These are phyloP conservation scores for Colletotrichum shisoi DNA, from an alignment of 2,329 filamentous ascomycete genomes.

Conservation along the genomic window DNA sequence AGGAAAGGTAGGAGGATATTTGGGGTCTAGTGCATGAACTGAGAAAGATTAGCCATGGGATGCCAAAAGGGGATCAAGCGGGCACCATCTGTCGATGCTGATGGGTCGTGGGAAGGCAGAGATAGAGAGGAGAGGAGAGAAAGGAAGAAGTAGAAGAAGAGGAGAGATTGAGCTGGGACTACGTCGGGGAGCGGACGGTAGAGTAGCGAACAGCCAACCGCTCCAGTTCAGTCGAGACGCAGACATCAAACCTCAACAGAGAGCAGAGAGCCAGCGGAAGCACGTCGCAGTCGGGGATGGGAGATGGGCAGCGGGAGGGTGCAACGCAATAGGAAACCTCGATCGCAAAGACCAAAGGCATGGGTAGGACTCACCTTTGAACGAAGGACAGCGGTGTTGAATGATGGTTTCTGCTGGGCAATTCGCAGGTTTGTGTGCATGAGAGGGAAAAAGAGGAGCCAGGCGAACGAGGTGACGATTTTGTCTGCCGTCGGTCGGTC, in stretches of 20 bases:
- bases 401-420: conserved; percentile 49
- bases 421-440: conserved; percentile 52
- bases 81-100: conserved; percentile 10
- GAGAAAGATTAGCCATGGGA: conserved; percentile 32
- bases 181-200: conserved; percentile 27
- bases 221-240: conserved; percentile 2
- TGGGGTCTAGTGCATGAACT: conserved; percentile 34
- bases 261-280: not conserved
- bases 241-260: conserved; percentile 21
- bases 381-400: conserved; percentile 45
- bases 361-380: conserved; percentile 51
- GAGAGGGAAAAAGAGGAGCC: conserved; percentile 55
- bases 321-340: conserved; percentile 43
- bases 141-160: conserved; percentile 21
- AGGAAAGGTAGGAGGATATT: conserved; percentile 16
- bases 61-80: conserved; percentile 1
- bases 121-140: conserved; percentile 23
- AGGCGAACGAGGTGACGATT: conserved; percentile 52
- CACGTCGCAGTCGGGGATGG: conserved; percentile 19
- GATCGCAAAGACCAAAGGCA: conserved; percentile 51
- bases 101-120: conserved; percentile 24
- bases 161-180: conserved; percentile 36
- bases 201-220: conserved; percentile 16
- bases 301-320: conserved; percentile 7
- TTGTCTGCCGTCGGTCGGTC: conserved; percentile 48